Evolutionary conservation across 2,329 filamentous ascomycete species (phyloP), one percentile per base, ranked within the genome.

Genomic region (Talaromyces amestolkiae): DNA sequence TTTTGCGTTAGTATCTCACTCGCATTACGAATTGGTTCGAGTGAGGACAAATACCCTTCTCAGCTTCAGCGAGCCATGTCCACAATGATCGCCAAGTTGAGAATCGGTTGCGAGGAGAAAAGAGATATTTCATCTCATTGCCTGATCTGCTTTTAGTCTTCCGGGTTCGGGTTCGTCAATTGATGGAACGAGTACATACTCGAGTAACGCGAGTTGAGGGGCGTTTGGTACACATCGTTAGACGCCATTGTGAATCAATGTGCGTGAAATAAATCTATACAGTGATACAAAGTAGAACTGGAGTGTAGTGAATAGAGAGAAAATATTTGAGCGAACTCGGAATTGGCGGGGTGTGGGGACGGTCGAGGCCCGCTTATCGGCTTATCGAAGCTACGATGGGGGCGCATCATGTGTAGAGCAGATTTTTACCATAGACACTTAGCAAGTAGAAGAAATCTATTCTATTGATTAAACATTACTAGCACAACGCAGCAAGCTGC

Each of bases 71-170:
- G 11, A 97, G 89, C 79, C 85, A 88, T 53, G 94, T 82, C 93
- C 93, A 97, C 19, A 97, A 86, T 76, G 91, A 85, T 69, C 93
- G 87, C 92, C 92, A 96, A 64, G 88, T 92, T 49, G 87, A 89
- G 77, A 89, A 87, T 35, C 92, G 85, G 63, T 87, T 89, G 51
- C 92, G 87, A 66, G 89, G 87, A 71, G 88, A 89, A 83, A 97
- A 97, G 68, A 97, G 86, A 69, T 85, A 84, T 72, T 89, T 85
- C 90, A 95, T 93, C 79, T 91, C 90, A 70, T 77, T 75, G 70
- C 82, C 75, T 78, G 35, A 41, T 45, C 39, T 9, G 37, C 5
- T 37, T 24, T 66, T 39, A 37, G 59, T 35, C 54, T 37, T 54
- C 9, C 15, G 9, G 33, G 3, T 37, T 54, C 49, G 3, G 27